Evolutionary conservation across 1,284 basidiomycete species (phyloP), one percentile per base, ranked within the genome.

Genomic region (Cryptococcus deneoformans): DNA sequence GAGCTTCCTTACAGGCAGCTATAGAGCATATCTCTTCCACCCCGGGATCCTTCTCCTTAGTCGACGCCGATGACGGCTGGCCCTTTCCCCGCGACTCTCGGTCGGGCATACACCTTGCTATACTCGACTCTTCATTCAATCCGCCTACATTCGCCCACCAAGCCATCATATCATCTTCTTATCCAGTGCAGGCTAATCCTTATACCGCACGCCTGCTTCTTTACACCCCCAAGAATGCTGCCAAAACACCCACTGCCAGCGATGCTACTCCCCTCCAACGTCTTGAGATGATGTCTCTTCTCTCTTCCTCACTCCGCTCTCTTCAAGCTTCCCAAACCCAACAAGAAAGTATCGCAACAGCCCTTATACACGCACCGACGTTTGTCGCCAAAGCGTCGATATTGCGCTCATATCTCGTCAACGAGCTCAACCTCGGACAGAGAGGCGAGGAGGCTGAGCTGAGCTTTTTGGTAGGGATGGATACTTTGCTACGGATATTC

Each of bases 71-170:
- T 2, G 35, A 50, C 10, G 46, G 34, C n/a, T 60, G 58, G 58
- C 58, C 55, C 29, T 45, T 43, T 11, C 44, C 49, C 36, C 40
- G 40, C 5, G 47, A 34, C 35, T 20, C n/a, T 14, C 14, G 9
- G 16, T 3, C 35, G 34, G 34, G 46, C 16, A 50, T 75, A 1
- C 71, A 75, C 50, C 77, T 83, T 40, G 73, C 80, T 2, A 82
- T 96, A 16, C 83, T 98, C 39, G 94, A 98, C 70, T 88, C 92
- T 0, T 94, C 90, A 0, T 98, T 93, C 80, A 97, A 99, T 69
- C 94, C 95, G 1, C 95, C 95, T 0, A 92, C 90, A 0, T 75
- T 82, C 10, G 92, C 95, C 0, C 94, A 99, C 71, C 82, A 88
- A 55, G 87, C 89, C 0, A 85, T 97, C 47, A 86, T 86, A 16